Evolutionary conservation across 495 filamentous ascomycete genomes (phyloP), one percentile per base, ranked within the genome.

Genomic region (Lepraria neglecta): DNA sequence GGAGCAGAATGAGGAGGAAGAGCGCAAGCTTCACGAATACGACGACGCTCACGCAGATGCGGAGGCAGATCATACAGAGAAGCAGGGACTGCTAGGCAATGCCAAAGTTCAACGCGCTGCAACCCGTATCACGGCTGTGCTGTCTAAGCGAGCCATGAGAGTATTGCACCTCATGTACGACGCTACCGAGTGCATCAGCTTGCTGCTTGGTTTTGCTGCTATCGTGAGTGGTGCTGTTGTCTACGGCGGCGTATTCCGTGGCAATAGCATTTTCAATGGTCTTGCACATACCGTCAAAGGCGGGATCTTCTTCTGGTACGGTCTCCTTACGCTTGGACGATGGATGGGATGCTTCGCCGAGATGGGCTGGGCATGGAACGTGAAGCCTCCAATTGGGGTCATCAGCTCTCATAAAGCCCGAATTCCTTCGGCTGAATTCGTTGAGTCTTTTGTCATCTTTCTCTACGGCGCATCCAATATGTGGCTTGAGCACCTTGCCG

Each of bases 281-380:
- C 77, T 96, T 42, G 92, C 94, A 38, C 94, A 97, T 72, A 95
- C 89, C 73, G 88, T 97, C 71, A 98, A 97, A 70, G 94, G 92
- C 57, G 90, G 90, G n/a, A 89, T 97, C 60, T 98, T 98, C 75
- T 89, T 97, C 73, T 90, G 90, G 87, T 91, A 96, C 62, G 94
- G 94, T 19, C 70, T 96, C 14, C 73, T 97, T 31, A 94, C 90
- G 0, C 81, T 98, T 21, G 90, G 90, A 17, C 89, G 94, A 21
- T 96, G 89, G 85, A 82, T 91, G 65, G 94, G 94, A 19, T 86
- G 87, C 74, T 98, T 94, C 74, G 84, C 88, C 47, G 89, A 95
- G 54, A 81, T 92, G 56, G 94, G 94, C 62, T 98, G 94, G 94
- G 88, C 90, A 0, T 98, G 94, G 94, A 97, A 98, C 66, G 73